A percentile compares a stretch with the other conserved stretches of the same genome.
phyloP scores from a whole-genome alignment of 805 yeast species.

The Candida hungchunana region DNA sequence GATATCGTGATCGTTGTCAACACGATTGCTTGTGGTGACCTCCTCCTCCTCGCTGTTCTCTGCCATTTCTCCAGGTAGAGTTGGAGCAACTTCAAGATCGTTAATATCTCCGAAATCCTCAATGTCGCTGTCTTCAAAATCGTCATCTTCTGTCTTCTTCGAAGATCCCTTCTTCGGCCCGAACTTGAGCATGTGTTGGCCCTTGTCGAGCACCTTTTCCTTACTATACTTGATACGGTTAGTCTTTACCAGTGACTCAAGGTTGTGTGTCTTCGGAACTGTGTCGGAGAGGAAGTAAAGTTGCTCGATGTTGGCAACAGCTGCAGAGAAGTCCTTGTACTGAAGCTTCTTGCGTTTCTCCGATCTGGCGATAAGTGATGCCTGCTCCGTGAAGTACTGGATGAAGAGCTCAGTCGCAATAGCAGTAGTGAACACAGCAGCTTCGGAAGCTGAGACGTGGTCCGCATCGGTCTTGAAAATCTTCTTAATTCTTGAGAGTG shows the following conservation, averaged over 20 bases:
- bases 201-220: conserved; percentile 31
- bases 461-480: conserved; percentile 76
- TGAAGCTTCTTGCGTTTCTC: conserved; percentile 65
- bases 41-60: conserved; percentile 13
- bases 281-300: conserved; percentile 60
- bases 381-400: conserved; percentile 67
- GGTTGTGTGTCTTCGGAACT: conserved; percentile 57
- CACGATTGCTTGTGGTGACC: conserved; percentile 9
- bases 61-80: conserved; percentile 7
- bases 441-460: conserved; percentile 58
- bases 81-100: conserved; percentile 4
- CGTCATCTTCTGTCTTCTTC: conserved; percentile 20
- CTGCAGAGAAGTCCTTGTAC: conserved; percentile 66
- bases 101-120: conserved; percentile 21
- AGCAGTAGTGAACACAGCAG: conserved; percentile 71
- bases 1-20: conserved; percentile 23
- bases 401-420: conserved; percentile 76
- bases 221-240: conserved; percentile 32
- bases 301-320: conserved; percentile 55
- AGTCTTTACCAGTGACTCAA: conserved; percentile 43
- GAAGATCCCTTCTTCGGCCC: conserved; percentile 9
- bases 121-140: conserved; percentile 23
- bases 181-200: conserved; percentile 38
- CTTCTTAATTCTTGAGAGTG: conserved; percentile 64
- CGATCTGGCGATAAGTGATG: conserved; percentile 57